Evolutionary conservation across 768 basidiomycete genomes (phyloP), one percentile per base, ranked within the genome.

Genomic region (Lentinula aciculospora): DNA sequence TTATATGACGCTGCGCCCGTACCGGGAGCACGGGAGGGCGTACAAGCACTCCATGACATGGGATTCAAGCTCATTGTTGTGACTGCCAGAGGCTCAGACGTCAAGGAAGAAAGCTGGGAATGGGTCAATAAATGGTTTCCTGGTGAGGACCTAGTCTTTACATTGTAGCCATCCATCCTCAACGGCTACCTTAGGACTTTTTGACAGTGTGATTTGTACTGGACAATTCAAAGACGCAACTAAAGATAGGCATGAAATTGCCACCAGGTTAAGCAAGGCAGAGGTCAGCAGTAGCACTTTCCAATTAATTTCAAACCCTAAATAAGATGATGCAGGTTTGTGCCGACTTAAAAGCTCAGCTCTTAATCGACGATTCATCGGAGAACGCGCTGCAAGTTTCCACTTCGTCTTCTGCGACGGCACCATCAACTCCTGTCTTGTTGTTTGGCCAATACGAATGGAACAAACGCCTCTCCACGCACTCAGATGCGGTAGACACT

Each of bases 391-490:
- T 88, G 27, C 77, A 82, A 57, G 85, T 84, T 61, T 77, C 75
- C 0, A 75, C 69, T 4, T 73, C 78, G 32, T 40, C 36, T 17
- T 39, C 53, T 27, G 9, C 27, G 34, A 25, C 28, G 10, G 21
- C 67, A 19, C 73, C 76, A n/a, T 77, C 81, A 1, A 80, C 79
- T 13, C 81, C 77, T 2, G 84, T 88, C 29, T 68, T 92, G 39
- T 75, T 93, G 5, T 92, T 92, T 62, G 91, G 91, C 21, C 70
- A 82, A 56, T 90, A 91, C 65, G 76, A 81, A 62, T 92, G 91
- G 91, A 90, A 86, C 65, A 73, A 81, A 66, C 79, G 86, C 44
- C 58, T 81, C 13, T 85, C 83, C 3, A 65, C 68, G 23, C 66
- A 74, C 17, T 66, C 61, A 17, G 78, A 83, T 59, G 73, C 77